phyloP scores from a whole-genome alignment of 306 rosid species.

The Notholithocarpus densiflorus region DNA sequence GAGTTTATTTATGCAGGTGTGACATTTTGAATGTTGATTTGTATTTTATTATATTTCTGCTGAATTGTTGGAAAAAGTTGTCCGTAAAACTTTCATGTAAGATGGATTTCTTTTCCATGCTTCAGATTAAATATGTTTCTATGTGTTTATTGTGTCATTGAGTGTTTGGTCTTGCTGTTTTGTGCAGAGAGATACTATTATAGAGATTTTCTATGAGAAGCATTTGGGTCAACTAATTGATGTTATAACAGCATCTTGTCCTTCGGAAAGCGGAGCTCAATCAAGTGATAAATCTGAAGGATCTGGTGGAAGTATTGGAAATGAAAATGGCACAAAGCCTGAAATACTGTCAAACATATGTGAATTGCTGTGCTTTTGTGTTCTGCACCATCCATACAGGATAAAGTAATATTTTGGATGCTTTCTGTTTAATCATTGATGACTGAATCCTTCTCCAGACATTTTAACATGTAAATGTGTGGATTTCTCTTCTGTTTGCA shows the following conservation, averaged over 20 bases:
- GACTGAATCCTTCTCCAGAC: conserved; percentile 9
- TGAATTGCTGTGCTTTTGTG: conserved; percentile 94
- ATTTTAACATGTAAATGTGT: conserved; percentile 3
- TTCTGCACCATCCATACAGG: conserved; percentile 90
- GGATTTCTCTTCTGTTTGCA: conserved; percentile 35
- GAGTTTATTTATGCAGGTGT: conserved; percentile 48
- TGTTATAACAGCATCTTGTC: conserved; percentile 69
- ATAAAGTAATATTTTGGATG: conserved; percentile 66
- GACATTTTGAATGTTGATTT: conserved; percentile 50
- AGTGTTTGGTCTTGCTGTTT: conserved; percentile 25
- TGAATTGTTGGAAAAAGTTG: conserved; percentile 52
- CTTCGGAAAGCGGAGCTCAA: conserved; percentile 48
- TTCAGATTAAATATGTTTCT: conserved; percentile 14
- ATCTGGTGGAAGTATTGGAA: conserved; percentile 41
- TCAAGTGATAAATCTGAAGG: conserved; percentile 33
- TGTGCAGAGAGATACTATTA: conserved; percentile 77
- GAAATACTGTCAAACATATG: conserved; percentile 87
- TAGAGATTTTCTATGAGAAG: conserved; percentile 89
- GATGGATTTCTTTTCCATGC: conserved; percentile 26
- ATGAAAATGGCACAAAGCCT: conserved; percentile 58
- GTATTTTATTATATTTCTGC: conserved; percentile 52
- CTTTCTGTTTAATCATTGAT: conserved; percentile 20
- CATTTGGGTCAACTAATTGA: conserved; percentile 81
- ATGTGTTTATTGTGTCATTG: conserved; percentile 19
- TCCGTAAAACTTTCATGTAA: conserved; percentile 48